phyloP scores from a whole-genome alignment of 225 moss, liverwort and hornwort genomes.

The Pseudoscleropodium purum region DNA sequence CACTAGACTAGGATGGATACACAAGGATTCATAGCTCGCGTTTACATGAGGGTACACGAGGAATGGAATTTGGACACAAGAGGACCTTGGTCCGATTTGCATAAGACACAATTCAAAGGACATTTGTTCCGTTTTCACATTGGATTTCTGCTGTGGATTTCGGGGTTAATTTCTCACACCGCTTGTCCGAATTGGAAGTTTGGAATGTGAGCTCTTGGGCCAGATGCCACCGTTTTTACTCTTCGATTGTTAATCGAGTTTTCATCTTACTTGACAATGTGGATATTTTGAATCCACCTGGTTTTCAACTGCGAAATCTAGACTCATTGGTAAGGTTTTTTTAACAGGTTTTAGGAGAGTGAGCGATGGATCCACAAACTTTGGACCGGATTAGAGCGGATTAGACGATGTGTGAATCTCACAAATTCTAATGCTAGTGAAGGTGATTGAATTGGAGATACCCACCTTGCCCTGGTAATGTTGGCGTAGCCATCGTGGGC shows the following conservation, averaged over 20 bases:
- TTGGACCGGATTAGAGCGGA: not conserved
- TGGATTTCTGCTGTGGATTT: not conserved
- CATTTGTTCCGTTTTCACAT: not conserved
- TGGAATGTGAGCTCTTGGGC: not conserved
- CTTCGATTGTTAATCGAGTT: not conserved
- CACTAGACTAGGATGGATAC: not conserved
- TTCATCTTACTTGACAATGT: not conserved
- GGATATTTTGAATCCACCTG: not conserved
- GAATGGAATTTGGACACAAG: not conserved
- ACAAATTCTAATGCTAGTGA: not conserved
- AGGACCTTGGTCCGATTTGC: not conserved
- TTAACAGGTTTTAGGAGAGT: not conserved
- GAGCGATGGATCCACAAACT: not conserved
- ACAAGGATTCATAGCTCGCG: not conserved
- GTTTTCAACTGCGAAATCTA: not conserved
- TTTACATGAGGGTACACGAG: not conserved
- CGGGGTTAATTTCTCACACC: not conserved
- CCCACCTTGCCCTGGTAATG: constrained; percentile 33
- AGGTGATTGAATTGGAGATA: not conserved
- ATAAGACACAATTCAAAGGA: no score
- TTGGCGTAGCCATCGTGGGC: constrained; percentile 44
- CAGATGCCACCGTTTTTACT: not conserved
- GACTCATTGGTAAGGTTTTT: no score
- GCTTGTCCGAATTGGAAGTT: no score
- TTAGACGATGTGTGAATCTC: not conserved